A percentile compares a stretch with the other conserved stretches of the same genome.
Evolutionary conservation across 371 early-diverging fungal genomes (phyloP).

Genomic region (Apophysomyces variabilis): DNA sequence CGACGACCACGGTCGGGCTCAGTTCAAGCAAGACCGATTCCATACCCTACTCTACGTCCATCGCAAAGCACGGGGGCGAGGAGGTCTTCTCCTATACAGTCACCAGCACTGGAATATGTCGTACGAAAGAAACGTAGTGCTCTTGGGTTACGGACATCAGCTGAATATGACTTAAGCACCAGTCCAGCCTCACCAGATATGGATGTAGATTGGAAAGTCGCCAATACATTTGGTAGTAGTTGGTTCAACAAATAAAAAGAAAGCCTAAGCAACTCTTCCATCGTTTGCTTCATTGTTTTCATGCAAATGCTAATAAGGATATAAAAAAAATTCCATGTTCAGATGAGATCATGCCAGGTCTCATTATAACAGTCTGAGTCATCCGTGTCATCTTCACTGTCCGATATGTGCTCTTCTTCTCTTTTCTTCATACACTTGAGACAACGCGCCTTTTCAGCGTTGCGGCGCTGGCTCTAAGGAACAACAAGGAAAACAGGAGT

Average conservation of each 20-base stretch:
- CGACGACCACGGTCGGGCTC: constrained; percentile 15
- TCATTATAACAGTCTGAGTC: constrained; percentile 33
- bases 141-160: constrained; percentile 14
- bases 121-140: constrained; percentile 23
- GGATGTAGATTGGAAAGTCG: constrained; percentile 27
- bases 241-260: constrained; percentile 9
- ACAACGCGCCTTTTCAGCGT: constrained; percentile 56
- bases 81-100: constrained; percentile 24
- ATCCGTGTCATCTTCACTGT: constrained; percentile 44
- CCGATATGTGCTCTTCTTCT: constrained; percentile 52
- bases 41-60: constrained; percentile 17
- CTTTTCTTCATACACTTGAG: constrained; percentile 53
- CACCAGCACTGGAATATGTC: constrained; percentile 19
- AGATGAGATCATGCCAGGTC: constrained; percentile 33
- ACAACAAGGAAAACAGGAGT: too few relatives aligned
- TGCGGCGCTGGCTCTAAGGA: constrained; percentile 46
- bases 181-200: constrained; percentile 30
- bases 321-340: background rate
- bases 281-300: background rate
- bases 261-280: background rate
- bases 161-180: constrained; percentile 22
- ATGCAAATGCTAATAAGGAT: too few relatives aligned
- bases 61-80: constrained; percentile 17
- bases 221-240: constrained; percentile 15
- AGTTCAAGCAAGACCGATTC: constrained; percentile 22